Evolutionary conservation across 1,284 basidiomycete genomes (phyloP).

Genomic region (Puccinia novopanici): DNA sequence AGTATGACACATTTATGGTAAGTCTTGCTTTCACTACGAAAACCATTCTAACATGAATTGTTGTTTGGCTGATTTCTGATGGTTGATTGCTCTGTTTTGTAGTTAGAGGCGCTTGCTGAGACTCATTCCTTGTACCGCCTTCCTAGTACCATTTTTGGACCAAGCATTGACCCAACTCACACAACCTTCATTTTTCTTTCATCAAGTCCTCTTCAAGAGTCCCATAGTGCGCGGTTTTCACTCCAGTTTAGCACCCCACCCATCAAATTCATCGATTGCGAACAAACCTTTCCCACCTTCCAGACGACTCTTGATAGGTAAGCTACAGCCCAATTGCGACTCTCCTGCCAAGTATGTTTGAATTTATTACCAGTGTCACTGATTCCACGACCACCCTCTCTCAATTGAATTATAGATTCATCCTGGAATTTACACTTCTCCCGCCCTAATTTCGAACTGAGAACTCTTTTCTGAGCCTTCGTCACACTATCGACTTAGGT

Average conservation of each 20-base stretch:
- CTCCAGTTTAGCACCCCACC: not conserved
- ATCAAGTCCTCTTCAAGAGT: not conserved
- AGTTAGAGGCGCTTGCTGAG: not conserved
- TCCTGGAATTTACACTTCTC: not conserved
- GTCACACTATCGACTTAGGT: slow-evolving; percentile 36
- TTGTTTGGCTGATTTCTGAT: not conserved
- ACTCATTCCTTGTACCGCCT: not conserved
- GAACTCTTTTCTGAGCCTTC: not conserved
- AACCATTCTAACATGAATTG: not conserved
- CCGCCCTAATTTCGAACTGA: not conserved
- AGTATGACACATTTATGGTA: not conserved
- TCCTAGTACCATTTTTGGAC: not conserved
- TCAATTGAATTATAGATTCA: not conserved
- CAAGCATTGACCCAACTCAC: not conserved
- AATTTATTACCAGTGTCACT: not conserved
- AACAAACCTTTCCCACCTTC: not conserved
- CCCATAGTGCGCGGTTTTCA: not conserved
- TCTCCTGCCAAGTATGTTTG: not conserved
- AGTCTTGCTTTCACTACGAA: not conserved
- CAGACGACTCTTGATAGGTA: not conserved
- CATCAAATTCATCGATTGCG: not conserved
- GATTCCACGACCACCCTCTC: not conserved
- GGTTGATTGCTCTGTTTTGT: not conserved
- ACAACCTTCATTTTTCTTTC: not conserved
- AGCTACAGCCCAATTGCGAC: too few relatives aligned